These are phyloP conservation scores for Cucumis cinereus DNA, from an alignment of 306 rosid species.

Conservation along the genomic window DNA sequence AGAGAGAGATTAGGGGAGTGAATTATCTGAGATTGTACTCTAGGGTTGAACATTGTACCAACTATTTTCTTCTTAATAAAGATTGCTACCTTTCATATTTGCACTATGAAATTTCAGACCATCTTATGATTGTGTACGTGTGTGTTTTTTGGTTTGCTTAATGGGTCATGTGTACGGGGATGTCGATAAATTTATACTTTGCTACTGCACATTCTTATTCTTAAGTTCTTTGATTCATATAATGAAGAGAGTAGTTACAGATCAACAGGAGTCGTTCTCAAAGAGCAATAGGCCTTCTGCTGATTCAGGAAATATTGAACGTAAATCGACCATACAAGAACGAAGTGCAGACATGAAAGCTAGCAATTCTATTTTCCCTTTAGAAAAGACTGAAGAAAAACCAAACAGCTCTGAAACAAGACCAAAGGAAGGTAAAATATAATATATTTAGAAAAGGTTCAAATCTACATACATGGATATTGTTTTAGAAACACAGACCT, in stretches of 20 bases:
- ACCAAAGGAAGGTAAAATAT: conserved; percentile 69
- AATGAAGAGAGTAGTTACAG: conserved; percentile 22
- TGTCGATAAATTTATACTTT: not conserved
- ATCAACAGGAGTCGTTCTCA: conserved; percentile 19
- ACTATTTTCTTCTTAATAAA: too few species aligned
- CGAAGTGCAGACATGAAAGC: conserved; percentile 18
- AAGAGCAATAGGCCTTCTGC: conserved; percentile 25
- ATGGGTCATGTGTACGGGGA: not conserved
- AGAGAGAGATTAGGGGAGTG: too few species aligned
- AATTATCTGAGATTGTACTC: too few species aligned
- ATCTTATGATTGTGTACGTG: not conserved
- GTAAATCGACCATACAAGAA: conserved; percentile 24
- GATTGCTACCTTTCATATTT: too few species aligned
- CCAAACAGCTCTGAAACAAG: conserved; percentile 64
- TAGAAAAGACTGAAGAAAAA: conserved; percentile 47
- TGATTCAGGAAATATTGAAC: conserved; percentile 19
- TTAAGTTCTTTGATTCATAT: conserved; percentile 3
- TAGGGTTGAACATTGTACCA: too few species aligned
- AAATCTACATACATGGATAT: not conserved
- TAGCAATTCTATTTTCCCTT: conserved; percentile 11
- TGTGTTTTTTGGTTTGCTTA: too few species aligned
- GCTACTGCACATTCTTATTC: not conserved
- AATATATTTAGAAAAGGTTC: not conserved
- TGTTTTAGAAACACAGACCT: not conserved
- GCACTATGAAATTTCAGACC: not conserved